Conservation (phyloP, 495 filamentous ascomycete genomes). For the Podospora pseudopauciseta region DNA sequence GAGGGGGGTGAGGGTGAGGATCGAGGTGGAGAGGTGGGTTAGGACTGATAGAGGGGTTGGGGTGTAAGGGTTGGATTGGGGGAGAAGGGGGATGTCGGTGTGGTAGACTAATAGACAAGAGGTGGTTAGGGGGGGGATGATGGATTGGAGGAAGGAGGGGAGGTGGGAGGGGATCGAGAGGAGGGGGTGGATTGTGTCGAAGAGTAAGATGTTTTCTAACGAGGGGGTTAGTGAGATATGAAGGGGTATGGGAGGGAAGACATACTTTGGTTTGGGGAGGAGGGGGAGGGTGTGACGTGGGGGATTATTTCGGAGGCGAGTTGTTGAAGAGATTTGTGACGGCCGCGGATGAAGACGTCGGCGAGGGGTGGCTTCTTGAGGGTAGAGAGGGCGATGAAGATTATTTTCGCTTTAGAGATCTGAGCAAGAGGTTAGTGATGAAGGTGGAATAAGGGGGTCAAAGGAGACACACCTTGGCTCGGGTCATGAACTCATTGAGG, state of each 20-base stretch:
- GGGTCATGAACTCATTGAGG: constrained; percentile 65
- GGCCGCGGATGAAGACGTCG: constrained; percentile 61
- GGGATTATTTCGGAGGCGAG: constrained; percentile 56
- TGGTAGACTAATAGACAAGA: constrained; percentile 66
- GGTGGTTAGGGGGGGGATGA: constrained; percentile 51
- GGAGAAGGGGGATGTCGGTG: constrained; percentile 53
- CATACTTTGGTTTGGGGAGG: constrained; percentile 22
- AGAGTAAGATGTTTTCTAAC: constrained; percentile 54
- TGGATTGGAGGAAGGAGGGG: constrained; percentile 51
- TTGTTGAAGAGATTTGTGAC: constrained; percentile 51
- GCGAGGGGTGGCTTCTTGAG: constrained; percentile 51
- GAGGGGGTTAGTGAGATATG: constrained; percentile 16
- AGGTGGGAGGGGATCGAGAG: constrained; percentile 40
- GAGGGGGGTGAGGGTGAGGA: constrained; percentile 52
- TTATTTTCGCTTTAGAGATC: constrained; percentile 53
- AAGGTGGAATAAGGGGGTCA: not conserved
- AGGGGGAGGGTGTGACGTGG: constrained; percentile 41
- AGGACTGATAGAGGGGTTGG: constrained; percentile 64
- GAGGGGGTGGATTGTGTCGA: constrained; percentile 61
- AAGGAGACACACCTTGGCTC: constrained; percentile 59
- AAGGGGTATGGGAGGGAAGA: constrained; percentile 36
- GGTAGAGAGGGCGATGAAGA: constrained; percentile 78
- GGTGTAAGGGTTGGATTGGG: constrained; percentile 46
- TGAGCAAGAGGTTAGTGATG: constrained; percentile 22
- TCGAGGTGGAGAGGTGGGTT: constrained; percentile 48